Percentiles rank a stretch among this genome's conserved stretches.
phyloP scores from a whole-genome alignment of 2,329 filamentous ascomycete genomes.

The Aspergillus vadensis region DNA sequence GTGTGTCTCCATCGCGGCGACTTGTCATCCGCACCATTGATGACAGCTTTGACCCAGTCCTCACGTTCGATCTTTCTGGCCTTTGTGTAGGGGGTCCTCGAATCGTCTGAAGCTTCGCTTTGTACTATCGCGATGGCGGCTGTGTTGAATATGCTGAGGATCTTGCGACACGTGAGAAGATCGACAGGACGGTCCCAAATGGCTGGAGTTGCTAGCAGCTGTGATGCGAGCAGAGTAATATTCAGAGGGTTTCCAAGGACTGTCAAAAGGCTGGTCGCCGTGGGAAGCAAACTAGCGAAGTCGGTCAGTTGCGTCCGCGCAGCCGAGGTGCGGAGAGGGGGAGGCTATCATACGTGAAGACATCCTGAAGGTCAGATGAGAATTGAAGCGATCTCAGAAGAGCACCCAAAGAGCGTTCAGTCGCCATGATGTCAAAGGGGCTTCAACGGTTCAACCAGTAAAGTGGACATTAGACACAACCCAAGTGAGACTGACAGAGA shows the following conservation, averaged over 20 bases:
- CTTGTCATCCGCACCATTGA: slow-evolving; percentile 62
- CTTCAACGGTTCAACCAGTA: not conserved
- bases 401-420: slow-evolving; percentile 62
- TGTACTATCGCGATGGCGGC: slow-evolving; percentile 58
- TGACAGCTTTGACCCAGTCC: slow-evolving; percentile 61
- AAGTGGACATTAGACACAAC: slow-evolving; percentile 12
- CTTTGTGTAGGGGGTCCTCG: slow-evolving; percentile 36
- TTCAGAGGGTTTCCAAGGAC: slow-evolving; percentile 63
- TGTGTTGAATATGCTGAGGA: slow-evolving; percentile 64
- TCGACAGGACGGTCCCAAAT: slow-evolving; percentile 60
- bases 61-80: slow-evolving; percentile 57
- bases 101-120: slow-evolving; percentile 44
- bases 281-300: slow-evolving; percentile 53
- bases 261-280: slow-evolving; percentile 49
- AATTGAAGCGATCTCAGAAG: slow-evolving; percentile 63
- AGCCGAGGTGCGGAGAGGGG: slow-evolving; percentile 6
- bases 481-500: not conserved
- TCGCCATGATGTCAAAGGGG: slow-evolving; percentile 50
- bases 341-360: slow-evolving; percentile 52
- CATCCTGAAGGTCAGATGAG: slow-evolving; percentile 60
- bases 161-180: slow-evolving; percentile 56
- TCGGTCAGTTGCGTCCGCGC: slow-evolving; percentile 16
- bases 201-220: slow-evolving; percentile 60
- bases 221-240: slow-evolving; percentile 60
- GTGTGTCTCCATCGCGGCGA: slow-evolving; percentile 79